These are phyloP conservation scores for Takashimella koratensis DNA, from an alignment of 1,284 basidiomycete genomes.

Conservation along the genomic window DNA sequence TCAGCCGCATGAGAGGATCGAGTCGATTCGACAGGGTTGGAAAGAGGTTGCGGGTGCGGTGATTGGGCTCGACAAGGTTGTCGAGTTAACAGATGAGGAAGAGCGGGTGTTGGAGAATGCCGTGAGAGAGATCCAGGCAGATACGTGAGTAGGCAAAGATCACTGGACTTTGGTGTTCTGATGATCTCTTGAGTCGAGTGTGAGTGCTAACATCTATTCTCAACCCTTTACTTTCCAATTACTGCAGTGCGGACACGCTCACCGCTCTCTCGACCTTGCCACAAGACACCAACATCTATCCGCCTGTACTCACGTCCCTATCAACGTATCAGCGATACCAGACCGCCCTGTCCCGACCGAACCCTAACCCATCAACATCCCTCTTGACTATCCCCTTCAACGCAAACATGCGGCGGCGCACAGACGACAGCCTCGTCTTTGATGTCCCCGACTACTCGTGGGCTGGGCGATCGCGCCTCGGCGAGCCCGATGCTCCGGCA, in stretches of 20 bases:
- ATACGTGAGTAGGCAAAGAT: constrained; percentile 35
- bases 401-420: not conserved
- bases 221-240: not conserved
- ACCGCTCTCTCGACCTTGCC: constrained; percentile 29
- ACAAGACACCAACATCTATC: constrained; percentile 37
- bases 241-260: constrained; percentile 23
- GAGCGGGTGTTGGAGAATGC: constrained; percentile 23
- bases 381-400: constrained; percentile 18
- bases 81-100: constrained; percentile 21
- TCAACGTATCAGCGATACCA: constrained; percentile 36
- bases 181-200: too few species aligned
- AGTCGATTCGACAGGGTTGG: constrained; percentile 36
- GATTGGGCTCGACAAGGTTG: constrained; percentile 22
- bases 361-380: constrained; percentile 36
- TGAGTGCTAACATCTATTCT: too few species aligned
- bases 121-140: constrained; percentile 20
- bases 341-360: constrained; percentile 36
- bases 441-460: constrained; percentile 22
- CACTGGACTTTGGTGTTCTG: too few species aligned
- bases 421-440: not conserved
- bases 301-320: constrained; percentile 33
- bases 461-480: constrained; percentile 38
- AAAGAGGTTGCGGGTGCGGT: constrained; percentile 28
- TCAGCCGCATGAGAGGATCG: constrained; percentile 38
- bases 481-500: constrained; percentile 35